Conservation (phyloP, 2,329 filamentous ascomycete genomes). For the Ascosphaera pollenicola region DNA sequence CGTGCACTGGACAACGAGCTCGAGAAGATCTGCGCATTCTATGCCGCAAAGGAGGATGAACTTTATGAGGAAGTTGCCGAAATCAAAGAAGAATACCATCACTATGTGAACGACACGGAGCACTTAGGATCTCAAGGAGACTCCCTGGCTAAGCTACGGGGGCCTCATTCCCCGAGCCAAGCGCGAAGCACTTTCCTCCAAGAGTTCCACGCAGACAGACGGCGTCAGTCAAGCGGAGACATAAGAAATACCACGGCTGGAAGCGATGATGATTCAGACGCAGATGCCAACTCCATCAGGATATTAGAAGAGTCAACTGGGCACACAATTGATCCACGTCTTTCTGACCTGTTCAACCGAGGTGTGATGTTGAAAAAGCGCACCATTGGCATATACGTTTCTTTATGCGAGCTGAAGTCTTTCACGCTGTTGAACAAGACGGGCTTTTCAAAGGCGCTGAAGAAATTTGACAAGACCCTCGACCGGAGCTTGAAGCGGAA, state of each 20-base stretch:
- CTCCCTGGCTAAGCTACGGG: constrained; percentile 18
- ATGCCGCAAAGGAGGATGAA: constrained; percentile 70
- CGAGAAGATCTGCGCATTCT: constrained; percentile 87
- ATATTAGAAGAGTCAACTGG: constrained; percentile 39
- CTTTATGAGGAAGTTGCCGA: constrained; percentile 60
- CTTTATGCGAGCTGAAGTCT: constrained; percentile 84
- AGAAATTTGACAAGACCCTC: constrained; percentile 96
- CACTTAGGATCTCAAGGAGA: constrained; percentile 17
- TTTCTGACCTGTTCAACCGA: constrained; percentile 45
- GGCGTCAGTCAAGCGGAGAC: constrained; percentile 20
- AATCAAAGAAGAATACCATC: constrained; percentile 51
- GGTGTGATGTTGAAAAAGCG: constrained; percentile 84
- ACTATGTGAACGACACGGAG: constrained; percentile 37
- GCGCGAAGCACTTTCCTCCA: constrained; percentile 28
- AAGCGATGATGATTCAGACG: constrained; percentile 36
- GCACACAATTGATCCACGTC: constrained; percentile 46
- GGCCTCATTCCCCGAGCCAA: constrained; percentile 2
- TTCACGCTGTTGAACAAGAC: constrained; percentile 93
- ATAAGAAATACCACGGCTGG: constrained; percentile 24
- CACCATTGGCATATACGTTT: constrained; percentile 68
- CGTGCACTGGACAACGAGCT: constrained; percentile 69
- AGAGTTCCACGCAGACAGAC: constrained; percentile 24
- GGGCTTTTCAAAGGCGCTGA: constrained; percentile 86
- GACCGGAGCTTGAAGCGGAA: constrained; percentile 55
- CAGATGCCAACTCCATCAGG: constrained; percentile 22